phyloP scores from a whole-genome alignment of 1,139 yeast species.

The Taphrina wiesneri region DNA sequence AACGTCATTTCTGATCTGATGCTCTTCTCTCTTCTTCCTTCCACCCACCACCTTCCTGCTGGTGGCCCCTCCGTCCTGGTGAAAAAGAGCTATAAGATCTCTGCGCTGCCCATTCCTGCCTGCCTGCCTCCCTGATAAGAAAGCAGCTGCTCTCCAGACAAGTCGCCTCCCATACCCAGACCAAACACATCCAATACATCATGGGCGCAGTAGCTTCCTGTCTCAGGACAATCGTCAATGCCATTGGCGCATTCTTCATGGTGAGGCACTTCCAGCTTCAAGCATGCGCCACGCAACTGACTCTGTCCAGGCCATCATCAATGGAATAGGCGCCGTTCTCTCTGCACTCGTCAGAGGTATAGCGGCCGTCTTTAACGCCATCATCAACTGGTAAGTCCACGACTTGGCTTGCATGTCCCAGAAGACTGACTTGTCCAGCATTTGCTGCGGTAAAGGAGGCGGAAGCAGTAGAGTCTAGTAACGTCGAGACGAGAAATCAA shows the following conservation, averaged over 20 bases:
- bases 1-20: background rate
- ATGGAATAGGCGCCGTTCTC: constrained; percentile 25
- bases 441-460: constrained; percentile 23
- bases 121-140: background rate
- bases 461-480: background rate
- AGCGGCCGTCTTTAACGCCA: constrained; percentile 27
- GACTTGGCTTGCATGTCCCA: background rate
- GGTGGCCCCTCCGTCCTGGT: background rate
- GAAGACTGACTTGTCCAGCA: background rate
- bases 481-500: background rate
- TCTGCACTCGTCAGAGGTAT: constrained; percentile 33
- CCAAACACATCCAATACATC: background rate
- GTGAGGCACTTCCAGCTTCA: background rate
- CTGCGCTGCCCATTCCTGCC: background rate
- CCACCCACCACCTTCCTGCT: too few species aligned
- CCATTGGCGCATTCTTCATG: constrained; percentile 32
- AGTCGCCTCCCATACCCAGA: background rate
- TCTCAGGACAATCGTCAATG: constrained; percentile 30
- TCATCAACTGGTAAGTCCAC: constrained; percentile 23
- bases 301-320: constrained; percentile 25
- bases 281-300: background rate
- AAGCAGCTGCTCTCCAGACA: background rate
- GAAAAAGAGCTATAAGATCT: background rate
- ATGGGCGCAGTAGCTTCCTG: constrained; percentile 35
- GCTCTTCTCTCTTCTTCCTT: too few species aligned